Evolutionary conservation across 2,329 filamentous ascomycete genomes (phyloP), one percentile per base, ranked within the genome.

Genomic region (Hypoxylon sp.): DNA sequence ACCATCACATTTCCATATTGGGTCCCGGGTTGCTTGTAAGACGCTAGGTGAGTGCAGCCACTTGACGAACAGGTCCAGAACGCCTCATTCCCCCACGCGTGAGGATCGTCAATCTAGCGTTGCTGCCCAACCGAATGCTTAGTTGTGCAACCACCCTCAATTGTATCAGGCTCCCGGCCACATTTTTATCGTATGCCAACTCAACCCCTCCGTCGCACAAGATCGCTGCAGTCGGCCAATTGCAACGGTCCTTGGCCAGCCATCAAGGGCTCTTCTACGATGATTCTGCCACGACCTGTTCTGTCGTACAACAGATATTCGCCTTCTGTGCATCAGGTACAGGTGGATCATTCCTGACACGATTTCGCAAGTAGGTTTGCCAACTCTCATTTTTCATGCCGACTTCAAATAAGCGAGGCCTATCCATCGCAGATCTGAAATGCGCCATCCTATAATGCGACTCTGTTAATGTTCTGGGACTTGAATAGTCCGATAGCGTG

Each of bases 71-170:
- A 53, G 59, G 37, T 60, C 63, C 35, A 55, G 53, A 59, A 53
- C 57, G 56, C 50, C 60, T 65, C 63, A 31, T 46, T 50, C 50
- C 60, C 63, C 63, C 63, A 67, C 66, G 60, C 53, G 65, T 42
- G 27, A 52, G 19, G 66, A 71, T 71, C 57, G 60, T 58, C 66
- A 42, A 60, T 55, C 58, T 65, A 61, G 69, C 61, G 66, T 71
- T 71, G 66, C 42, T 69, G 66, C 66, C 69, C 69, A 71, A 71
- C 69, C 57, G 39, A 48, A 48, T 65, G 44, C 48, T 60, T 60
- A 44, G 27, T 61, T 47, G 63, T 61, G 50, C 51, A 54, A 61
- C 63, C 63, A 57, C 59, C 37, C 32, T 64, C 52, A 55, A 62
- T 44, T 59, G 37, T 66, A 67, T 71, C 62, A 55, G 69, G 69